phyloP scores from a whole-genome alignment of 2,329 filamentous ascomycete genomes.

The Tympanopsis confertula region DNA sequence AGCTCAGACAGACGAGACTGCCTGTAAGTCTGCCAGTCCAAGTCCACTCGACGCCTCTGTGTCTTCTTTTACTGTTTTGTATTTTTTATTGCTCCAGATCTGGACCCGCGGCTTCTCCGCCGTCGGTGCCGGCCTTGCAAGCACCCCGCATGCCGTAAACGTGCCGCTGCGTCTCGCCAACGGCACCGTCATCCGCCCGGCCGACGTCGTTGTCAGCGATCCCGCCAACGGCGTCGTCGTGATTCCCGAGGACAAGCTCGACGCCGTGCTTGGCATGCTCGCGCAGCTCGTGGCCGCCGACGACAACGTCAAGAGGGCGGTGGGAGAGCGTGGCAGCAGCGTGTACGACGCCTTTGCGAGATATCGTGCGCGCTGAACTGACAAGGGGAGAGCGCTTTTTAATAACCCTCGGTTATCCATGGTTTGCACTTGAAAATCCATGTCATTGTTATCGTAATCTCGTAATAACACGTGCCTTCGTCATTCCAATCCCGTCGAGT shows the following conservation, averaged over 20 bases:
- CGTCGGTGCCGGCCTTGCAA: conserved; percentile 42
- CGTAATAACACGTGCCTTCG: too few relatives aligned
- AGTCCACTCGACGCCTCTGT: conserved; percentile 1
- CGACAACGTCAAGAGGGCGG: conserved; percentile 50
- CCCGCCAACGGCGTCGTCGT: conserved; percentile 57
- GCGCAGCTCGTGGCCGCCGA: conserved; percentile 38
- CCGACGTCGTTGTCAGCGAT: conserved; percentile 63
- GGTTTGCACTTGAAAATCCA: too few relatives aligned
- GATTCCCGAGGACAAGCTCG: conserved; percentile 49
- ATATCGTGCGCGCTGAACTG: conserved; percentile 9
- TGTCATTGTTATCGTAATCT: too few relatives aligned
- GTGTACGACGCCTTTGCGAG: conserved; percentile 56
- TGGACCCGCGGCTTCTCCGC: conserved; percentile 45
- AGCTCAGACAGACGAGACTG: conserved; percentile 41
- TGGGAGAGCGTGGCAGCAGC: conserved; percentile 42
- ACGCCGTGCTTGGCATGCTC: conserved; percentile 47
- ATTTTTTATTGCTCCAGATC: conserved; percentile 20
- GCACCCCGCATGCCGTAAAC: conserved; percentile 40
- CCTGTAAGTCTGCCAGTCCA: conserved; percentile 33
- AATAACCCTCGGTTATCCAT: conserved; percentile 2
- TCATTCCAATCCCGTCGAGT: too few relatives aligned
- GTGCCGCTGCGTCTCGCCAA: conserved; percentile 30
- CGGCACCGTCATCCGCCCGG: conserved; percentile 27
- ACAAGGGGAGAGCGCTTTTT: conserved; percentile 1
- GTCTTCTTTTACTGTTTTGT: background rate